These are phyloP conservation scores for Euphorbia celastroides DNA, from an alignment of 441 rosid species.

Conservation along the genomic window DNA sequence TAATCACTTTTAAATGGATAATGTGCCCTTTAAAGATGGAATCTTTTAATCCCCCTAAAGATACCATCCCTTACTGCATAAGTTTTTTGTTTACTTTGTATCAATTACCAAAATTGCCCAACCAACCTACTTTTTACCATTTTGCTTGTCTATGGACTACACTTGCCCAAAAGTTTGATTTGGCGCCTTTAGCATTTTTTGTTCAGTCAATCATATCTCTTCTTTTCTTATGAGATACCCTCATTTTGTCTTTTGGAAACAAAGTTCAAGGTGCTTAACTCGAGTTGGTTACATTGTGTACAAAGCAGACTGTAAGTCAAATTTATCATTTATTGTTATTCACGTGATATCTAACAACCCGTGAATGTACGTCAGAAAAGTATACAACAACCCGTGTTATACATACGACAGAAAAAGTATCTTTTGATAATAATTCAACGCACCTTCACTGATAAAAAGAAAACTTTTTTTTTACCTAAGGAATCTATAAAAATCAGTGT, in stretches of 20 bases:
- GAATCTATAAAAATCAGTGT: no score
- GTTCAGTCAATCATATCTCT: not conserved
- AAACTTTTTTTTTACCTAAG: no score
- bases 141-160: not conserved
- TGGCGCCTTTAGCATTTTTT: not conserved
- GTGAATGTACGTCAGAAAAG: no score
- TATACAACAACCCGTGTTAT: not conserved
- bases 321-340: not conserved
- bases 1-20: conserved; percentile 16
- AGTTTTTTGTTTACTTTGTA: not conserved
- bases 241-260: no score
- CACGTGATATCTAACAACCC: not conserved
- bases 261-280: not conserved
- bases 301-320: not conserved
- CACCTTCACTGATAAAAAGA: no score
- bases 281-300: not conserved
- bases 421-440: no score
- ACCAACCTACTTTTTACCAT: not conserved
- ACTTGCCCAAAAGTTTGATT: not conserved
- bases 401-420: not conserved
- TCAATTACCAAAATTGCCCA: conserved; percentile 14
- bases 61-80: not conserved
- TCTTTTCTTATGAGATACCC: not conserved
- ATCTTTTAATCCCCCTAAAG: conserved; percentile 11
- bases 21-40: conserved; percentile 19